phyloP scores from a whole-genome alignment of 352 stramenopile genomes.

The Phytophthora hybrid region DNA sequence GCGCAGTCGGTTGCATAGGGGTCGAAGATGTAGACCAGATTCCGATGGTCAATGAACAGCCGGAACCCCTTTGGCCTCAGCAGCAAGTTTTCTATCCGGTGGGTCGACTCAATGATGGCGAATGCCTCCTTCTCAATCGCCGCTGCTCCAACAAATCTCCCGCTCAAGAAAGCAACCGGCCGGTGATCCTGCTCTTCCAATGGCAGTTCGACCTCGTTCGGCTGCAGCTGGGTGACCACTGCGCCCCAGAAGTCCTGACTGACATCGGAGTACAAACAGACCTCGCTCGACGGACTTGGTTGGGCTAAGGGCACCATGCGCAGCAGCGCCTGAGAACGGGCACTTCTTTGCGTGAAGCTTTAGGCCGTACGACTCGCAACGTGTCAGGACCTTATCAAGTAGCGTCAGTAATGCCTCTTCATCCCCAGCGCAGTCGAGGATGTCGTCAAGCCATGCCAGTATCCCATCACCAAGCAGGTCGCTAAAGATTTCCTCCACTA shows the following conservation, averaged over 20 bases:
- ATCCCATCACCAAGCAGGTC: neutral
- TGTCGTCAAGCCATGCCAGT: neutral
- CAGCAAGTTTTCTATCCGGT: neutral
- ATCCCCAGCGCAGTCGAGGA: neutral
- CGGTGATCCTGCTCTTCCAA: neutral
- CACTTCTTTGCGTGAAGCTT: too few species aligned
- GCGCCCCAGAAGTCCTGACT: neutral
- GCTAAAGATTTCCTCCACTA: neutral
- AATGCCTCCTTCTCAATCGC: neutral
- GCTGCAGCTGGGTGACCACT: neutral
- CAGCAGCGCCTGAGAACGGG: too few species aligned
- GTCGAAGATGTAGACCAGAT: neutral
- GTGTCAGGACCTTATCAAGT: neutral
- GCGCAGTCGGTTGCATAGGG: neutral
- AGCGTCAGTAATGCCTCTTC: neutral
- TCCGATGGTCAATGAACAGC: neutral
- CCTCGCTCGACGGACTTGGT: too few species aligned
- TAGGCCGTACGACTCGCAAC: too few species aligned
- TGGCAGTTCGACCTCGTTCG: neutral
- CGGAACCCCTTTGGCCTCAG: neutral
- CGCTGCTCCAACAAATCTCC: neutral
- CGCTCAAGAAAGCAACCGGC: neutral
- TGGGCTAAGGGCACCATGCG: too few species aligned
- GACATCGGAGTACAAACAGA: neutral
- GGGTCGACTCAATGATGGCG: neutral